Evolutionary conservation across 2,329 filamentous ascomycete species (phyloP).

Genomic region (Chaetomium olivaceum): DNA sequence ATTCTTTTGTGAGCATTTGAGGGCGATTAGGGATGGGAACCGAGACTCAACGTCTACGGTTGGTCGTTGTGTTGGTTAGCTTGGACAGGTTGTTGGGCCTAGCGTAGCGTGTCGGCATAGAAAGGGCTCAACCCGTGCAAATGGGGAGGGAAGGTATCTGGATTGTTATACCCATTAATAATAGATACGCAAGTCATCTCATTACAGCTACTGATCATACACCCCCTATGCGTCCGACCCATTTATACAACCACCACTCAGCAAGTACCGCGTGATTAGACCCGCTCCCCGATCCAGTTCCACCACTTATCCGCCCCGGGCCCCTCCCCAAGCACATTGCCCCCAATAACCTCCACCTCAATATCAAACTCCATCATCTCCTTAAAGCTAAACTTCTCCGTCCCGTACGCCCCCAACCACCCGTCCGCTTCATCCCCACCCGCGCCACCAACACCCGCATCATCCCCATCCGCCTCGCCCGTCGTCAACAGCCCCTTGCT

Average conservation of each 20-base stretch:
- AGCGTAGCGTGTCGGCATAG: slow-evolving; percentile 16
- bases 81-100: slow-evolving; percentile 8
- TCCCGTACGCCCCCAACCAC: slow-evolving; percentile 80
- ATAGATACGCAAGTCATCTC: slow-evolving; percentile 11
- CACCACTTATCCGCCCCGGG: slow-evolving; percentile 83
- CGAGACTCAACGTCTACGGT: slow-evolving; percentile 41
- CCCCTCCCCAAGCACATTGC: slow-evolving; percentile 66
- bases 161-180: slow-evolving; percentile 18
- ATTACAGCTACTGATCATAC: background rate
- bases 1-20: slow-evolving; percentile 9
- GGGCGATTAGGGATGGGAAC: slow-evolving; percentile 22
- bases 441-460: slow-evolving; percentile 47
- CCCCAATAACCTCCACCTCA: slow-evolving; percentile 73
- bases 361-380: slow-evolving; percentile 84
- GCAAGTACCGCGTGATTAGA: slow-evolving; percentile 49
- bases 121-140: slow-evolving; percentile 33
- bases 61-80: slow-evolving; percentile 15
- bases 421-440: slow-evolving; percentile 76
- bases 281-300: slow-evolving; percentile 78
- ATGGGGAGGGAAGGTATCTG: slow-evolving; percentile 22
- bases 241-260: background rate
- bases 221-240: background rate
- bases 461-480: slow-evolving; percentile 66
- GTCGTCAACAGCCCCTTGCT: slow-evolving; percentile 82
- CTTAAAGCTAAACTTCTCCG: slow-evolving; percentile 74